A percentile compares a stretch with the other conserved stretches of the same genome.
Evolutionary conservation across 1,284 basidiomycete genomes (phyloP).

Genomic region (Austroboletus rostrupii): DNA sequence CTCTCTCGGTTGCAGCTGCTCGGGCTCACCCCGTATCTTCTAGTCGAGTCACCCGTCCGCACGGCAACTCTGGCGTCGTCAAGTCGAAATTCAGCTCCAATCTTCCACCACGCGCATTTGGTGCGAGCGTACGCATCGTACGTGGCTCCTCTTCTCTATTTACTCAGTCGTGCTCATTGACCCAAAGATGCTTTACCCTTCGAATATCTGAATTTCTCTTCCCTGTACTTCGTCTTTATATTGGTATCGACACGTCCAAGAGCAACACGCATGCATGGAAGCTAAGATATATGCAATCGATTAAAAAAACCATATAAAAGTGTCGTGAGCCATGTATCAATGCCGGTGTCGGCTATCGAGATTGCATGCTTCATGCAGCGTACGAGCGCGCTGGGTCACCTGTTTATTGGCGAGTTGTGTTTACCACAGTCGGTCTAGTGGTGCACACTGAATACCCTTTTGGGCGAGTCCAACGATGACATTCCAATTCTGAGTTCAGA

Average conservation of each 20-base stretch:
- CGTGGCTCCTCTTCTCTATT: conserved; percentile 23
- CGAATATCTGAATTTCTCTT: conserved; percentile 40
- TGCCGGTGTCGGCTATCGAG: background rate
- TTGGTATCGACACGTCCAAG: conserved; percentile 11
- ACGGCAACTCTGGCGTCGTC: conserved; percentile 94
- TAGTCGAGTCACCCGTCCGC: conserved; percentile 87
- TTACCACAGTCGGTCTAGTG: too few relatives aligned
- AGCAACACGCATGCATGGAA: conserved; percentile 16
- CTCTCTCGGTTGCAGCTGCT: too few relatives aligned
- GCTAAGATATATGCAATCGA: conserved; percentile 10
- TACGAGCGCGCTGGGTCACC: too few relatives aligned
- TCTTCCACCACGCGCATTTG: conserved; percentile 94
- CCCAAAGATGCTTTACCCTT: conserved; percentile 52
- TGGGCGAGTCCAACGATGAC: too few relatives aligned
- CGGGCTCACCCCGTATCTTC: background rate
- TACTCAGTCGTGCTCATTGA: background rate
- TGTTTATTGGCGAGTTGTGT: too few relatives aligned
- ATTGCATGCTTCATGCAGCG: too few relatives aligned
- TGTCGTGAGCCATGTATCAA: background rate
- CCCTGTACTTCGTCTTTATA: background rate
- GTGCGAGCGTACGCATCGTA: conserved; percentile 92
- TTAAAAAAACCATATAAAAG: conserved; percentile 11
- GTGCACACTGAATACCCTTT: too few relatives aligned
- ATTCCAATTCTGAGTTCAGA: too few relatives aligned
- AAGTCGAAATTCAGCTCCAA: conserved; percentile 97